phyloP scores from a whole-genome alignment of 768 basidiomycete genomes.

The Nidularia pulvinata region DNA sequence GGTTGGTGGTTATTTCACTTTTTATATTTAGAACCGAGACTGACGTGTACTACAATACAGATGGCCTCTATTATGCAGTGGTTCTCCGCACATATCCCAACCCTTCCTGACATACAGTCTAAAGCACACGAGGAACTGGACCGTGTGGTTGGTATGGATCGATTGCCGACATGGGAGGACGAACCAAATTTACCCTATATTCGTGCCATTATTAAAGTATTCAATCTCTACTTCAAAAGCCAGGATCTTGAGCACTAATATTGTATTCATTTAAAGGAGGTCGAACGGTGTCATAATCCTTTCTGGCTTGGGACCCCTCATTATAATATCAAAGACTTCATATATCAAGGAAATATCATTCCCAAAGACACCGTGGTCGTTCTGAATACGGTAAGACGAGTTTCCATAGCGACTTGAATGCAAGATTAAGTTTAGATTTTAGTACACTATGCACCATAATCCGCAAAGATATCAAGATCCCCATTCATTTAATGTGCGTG shows the following conservation, averaged over 20 bases:
- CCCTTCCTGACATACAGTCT: conserved; percentile 21
- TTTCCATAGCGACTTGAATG: background rate
- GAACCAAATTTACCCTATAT: conserved; percentile 30
- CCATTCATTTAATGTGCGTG: conserved; percentile 24
- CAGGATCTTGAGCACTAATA: too few species aligned
- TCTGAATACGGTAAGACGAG: conserved; percentile 28
- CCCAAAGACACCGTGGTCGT: conserved; percentile 36
- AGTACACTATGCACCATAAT: conserved; percentile 35
- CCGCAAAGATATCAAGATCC: conserved; percentile 36
- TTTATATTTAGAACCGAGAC: background rate
- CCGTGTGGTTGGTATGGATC: conserved; percentile 23
- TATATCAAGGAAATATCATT: conserved; percentile 35
- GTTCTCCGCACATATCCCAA: conserved; percentile 33
- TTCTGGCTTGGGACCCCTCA: conserved; percentile 42
- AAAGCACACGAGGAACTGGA: conserved; percentile 26
- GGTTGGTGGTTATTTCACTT: conserved; percentile 10
- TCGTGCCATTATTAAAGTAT: conserved; percentile 26
- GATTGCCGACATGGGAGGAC: conserved; percentile 27
- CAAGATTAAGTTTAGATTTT: conserved; percentile 8
- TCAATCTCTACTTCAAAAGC: conserved; percentile 1
- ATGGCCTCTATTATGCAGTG: conserved; percentile 34
- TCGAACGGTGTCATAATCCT: conserved; percentile 31
- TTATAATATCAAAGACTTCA: conserved; percentile 33
- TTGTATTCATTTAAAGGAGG: conserved; percentile 28
- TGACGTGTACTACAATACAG: conserved; percentile 10